Percentiles rank a stretch among this genome's conserved stretches.
Conservation (phyloP, 164 flowering plant species). For the Stephania yunnanensis region DNA sequence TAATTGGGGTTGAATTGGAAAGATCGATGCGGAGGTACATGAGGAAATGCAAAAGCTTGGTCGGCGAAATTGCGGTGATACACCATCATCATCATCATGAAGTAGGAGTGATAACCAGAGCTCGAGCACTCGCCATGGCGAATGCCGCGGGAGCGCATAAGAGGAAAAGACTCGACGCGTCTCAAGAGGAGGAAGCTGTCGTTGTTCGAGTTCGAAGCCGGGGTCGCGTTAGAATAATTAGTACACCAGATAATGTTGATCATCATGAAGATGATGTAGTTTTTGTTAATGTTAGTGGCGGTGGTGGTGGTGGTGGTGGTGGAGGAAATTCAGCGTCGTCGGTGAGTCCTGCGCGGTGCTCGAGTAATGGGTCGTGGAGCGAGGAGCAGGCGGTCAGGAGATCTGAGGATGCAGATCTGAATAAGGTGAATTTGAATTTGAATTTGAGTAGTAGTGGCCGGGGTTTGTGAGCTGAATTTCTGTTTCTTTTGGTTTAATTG, state of each 20-base stretch:
- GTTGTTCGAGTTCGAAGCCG: conserved; percentile 5
- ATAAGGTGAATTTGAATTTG: conserved; percentile 28
- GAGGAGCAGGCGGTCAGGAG: conserved; percentile 15
- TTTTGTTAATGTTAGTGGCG: too few relatives aligned
- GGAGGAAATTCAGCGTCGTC: too few relatives aligned
- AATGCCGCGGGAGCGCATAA: conserved; percentile 12
- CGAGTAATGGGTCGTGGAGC: conserved; percentile 22
- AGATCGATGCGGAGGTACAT: conserved; percentile 20
- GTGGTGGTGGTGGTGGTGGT: too few relatives aligned
- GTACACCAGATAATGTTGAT: conserved; percentile 4
- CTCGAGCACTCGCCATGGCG: conserved; percentile 16
- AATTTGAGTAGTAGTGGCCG: not conserved
- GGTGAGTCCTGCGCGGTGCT: conserved; percentile 13
- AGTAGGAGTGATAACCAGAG: conserved; percentile 16
- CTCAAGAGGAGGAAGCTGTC: conserved; percentile 3
- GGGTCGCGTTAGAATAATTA: not conserved
- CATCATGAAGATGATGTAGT: too few relatives aligned
- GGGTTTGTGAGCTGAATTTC: conserved; percentile 3
- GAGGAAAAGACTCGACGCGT: conserved; percentile 20
- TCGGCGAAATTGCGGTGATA: conserved; percentile 15
- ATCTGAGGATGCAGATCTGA: conserved; percentile 33
- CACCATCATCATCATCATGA: conserved; percentile 1
- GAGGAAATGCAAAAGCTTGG: conserved; percentile 18
- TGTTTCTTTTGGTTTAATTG: conserved; percentile 6
- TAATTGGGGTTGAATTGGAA: conserved; percentile 6